A percentile compares a stretch with the other conserved stretches of the same genome.
Conservation (phyloP, 192 early-diverging fungal genomes). For the Thamnidium elegans region DNA sequence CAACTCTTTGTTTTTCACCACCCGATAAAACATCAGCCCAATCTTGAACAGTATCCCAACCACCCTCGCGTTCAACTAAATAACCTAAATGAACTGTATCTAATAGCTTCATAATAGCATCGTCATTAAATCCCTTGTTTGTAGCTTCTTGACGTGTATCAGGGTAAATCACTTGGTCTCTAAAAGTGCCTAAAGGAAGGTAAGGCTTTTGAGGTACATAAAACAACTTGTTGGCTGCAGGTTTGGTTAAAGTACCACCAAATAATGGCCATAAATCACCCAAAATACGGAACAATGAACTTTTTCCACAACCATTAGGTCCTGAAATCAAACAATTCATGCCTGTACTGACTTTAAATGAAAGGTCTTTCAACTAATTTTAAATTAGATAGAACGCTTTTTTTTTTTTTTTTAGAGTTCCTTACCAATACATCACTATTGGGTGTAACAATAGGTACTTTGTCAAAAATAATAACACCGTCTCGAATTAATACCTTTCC, state of each 20-base stretch:
- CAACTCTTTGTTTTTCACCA: conserved; percentile 76
- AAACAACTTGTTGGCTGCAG: conserved; percentile 62
- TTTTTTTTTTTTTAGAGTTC: neutral
- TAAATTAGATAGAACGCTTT: neutral
- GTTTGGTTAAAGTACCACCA: conserved; percentile 57
- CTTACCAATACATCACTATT: conserved; percentile 59
- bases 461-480: conserved; percentile 63
- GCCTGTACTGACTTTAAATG: conserved; percentile 67
- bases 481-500: conserved; percentile 50
- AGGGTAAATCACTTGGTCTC: conserved; percentile 86
- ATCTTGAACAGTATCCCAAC: conserved; percentile 68
- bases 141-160: conserved; percentile 67
- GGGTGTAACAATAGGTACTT: conserved; percentile 77
- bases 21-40: conserved; percentile 81
- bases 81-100: conserved; percentile 66
- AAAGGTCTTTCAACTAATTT: conserved; percentile 57
- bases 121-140: conserved; percentile 58
- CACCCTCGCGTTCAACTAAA: conserved; percentile 70
- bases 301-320: conserved; percentile 62
- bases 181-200: conserved; percentile 71
- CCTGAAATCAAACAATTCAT: conserved; percentile 75
- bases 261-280: conserved; percentile 65
- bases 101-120: conserved; percentile 63
- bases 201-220: conserved; percentile 91
- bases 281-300: conserved; percentile 62